Conservation (phyloP, 108 stramenopile species). For the Discostella stelligeroides region DNA sequence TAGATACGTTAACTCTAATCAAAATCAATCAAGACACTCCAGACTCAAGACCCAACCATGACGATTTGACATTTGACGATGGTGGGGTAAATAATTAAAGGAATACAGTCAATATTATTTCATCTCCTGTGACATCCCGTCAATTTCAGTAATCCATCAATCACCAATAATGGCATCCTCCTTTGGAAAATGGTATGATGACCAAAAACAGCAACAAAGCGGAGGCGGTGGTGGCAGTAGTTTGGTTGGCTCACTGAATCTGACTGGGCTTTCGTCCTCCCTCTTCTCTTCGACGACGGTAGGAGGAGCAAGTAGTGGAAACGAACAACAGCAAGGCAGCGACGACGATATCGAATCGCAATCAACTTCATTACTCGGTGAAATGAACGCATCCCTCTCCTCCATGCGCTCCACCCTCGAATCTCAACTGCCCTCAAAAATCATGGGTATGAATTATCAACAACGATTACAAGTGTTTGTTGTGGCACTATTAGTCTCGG, state of each 20-base stretch:
- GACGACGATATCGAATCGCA: slow-evolving; percentile 57
- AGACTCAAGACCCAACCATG: too few relatives aligned
- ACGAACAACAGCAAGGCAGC: slow-evolving; percentile 7
- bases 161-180: slow-evolving; percentile 4
- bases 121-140: too few relatives aligned
- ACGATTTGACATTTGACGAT: too few relatives aligned
- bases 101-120: too few relatives aligned
- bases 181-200: slow-evolving; percentile 86
- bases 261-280: slow-evolving; percentile 24
- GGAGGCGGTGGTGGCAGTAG: not conserved
- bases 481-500: slow-evolving; percentile 75
- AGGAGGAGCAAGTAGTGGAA: slow-evolving; percentile 15
- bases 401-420: slow-evolving; percentile 82
- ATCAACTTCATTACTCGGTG: slow-evolving; percentile 22
- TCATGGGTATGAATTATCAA: slow-evolving; percentile 91
- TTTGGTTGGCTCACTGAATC: not conserved
- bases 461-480: slow-evolving; percentile 89
- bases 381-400: slow-evolving; percentile 50
- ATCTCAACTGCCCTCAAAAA: slow-evolving; percentile 82
- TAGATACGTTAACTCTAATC: too few relatives aligned
- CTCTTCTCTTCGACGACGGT: slow-evolving; percentile 32
- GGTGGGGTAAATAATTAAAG: too few relatives aligned
- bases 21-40: too few relatives aligned
- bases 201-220: slow-evolving; percentile 59
- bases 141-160: too few relatives aligned